Percentiles rank a stretch among this genome's conserved stretches.
These are phyloP conservation scores for Symbiotaphrina buchneri DNA, from an alignment of 495 filamentous ascomycete species.

Conservation along the genomic window DNA sequence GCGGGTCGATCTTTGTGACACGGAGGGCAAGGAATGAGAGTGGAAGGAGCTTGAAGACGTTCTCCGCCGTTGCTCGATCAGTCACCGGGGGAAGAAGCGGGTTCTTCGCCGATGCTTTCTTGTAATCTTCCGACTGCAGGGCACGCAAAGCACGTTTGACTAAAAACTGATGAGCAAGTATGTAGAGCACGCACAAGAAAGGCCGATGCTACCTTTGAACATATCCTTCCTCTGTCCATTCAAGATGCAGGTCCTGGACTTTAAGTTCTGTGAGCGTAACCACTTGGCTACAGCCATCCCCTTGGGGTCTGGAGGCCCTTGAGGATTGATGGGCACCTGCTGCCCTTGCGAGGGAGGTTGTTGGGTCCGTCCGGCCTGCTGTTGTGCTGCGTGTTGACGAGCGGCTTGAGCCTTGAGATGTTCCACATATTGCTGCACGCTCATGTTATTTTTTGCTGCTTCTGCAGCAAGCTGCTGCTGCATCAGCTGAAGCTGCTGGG, in stretches of 20 bases:
- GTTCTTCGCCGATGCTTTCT: conserved; percentile 58
- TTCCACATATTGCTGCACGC: conserved; percentile 38
- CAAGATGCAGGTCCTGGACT: conserved; percentile 76
- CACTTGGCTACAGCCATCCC: conserved; percentile 82
- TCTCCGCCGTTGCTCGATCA: conserved; percentile 68
- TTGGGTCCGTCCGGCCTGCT: conserved; percentile 18
- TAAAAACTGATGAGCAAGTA: too few species aligned
- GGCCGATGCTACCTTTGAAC: conserved; percentile 53
- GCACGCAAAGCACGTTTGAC: conserved; percentile 95
- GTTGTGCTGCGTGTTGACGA: conserved; percentile 29
- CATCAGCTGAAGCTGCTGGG: conserved; percentile 67
- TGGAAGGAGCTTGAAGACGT: conserved; percentile 85
- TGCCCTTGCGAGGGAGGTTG: too few species aligned
- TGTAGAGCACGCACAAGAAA: neutral
- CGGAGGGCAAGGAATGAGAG: conserved; percentile 88
- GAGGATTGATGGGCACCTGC: conserved; percentile 36
- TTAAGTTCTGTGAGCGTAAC: conserved; percentile 63
- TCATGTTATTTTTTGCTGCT: conserved; percentile 36
- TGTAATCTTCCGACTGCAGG: conserved; percentile 72
- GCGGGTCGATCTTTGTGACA: conserved; percentile 62
- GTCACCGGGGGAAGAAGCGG: conserved; percentile 79
- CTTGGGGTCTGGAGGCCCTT: conserved; percentile 68
- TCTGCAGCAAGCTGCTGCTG: conserved; percentile 63
- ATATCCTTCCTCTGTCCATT: conserved; percentile 96
- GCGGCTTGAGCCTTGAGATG: conserved; percentile 29